Evolutionary conservation across 768 basidiomycete genomes (phyloP).

Genomic region (Macrolepiota albuminosa): DNA sequence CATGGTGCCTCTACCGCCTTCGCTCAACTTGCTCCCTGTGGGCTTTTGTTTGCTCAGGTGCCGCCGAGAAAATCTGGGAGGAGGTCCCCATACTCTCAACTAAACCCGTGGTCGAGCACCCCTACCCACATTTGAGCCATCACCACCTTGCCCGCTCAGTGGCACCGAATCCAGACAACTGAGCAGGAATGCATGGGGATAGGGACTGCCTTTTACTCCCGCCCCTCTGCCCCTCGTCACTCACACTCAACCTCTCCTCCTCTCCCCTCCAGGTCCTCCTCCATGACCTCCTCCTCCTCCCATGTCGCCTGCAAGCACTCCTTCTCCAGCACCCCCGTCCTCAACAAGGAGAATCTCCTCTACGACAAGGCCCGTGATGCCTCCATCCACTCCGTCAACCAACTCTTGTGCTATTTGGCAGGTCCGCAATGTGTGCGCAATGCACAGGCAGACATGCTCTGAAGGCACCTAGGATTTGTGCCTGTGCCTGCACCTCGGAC

Average conservation of each 20-base stretch:
- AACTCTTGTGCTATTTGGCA: no score
- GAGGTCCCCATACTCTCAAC: constrained; percentile 41
- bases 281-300: constrained; percentile 49
- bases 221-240: constrained; percentile 26
- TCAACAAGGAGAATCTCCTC: constrained; percentile 35
- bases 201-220: neutral
- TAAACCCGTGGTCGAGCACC: neutral
- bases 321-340: constrained; percentile 46
- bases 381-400: constrained; percentile 14
- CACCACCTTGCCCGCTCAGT: no score
- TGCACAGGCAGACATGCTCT: constrained; percentile 45
- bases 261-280: constrained; percentile 43
- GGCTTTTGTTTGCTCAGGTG: constrained; percentile 78
- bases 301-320: constrained; percentile 66
- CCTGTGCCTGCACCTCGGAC: constrained; percentile 28
- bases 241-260: constrained; percentile 65
- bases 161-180: no score
- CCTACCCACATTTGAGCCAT: no score
- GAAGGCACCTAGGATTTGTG: constrained; percentile 38
- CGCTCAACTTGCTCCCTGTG: constrained; percentile 87
- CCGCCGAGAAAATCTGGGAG: constrained; percentile 87
- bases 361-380: constrained; percentile 36
- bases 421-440: constrained; percentile 28
- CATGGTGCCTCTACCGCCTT: constrained; percentile 84
- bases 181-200: no score